phyloP scores from a whole-genome alignment of 306 rosid genomes.

The Acacia crassicarpa region DNA sequence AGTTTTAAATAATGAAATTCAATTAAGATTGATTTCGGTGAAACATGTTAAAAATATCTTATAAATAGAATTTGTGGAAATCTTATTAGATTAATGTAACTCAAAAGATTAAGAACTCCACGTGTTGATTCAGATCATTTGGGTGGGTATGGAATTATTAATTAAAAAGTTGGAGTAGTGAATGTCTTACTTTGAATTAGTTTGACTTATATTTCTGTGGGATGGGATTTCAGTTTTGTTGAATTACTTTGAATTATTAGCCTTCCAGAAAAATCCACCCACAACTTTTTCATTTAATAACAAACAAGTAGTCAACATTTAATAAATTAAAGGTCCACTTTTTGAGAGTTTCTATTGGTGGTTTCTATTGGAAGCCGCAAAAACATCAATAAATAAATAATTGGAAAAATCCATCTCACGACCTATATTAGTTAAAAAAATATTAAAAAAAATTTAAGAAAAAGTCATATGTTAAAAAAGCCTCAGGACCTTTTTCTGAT shows the following conservation, averaged over 20 bases:
- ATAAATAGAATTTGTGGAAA: neutral
- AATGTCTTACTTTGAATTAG: neutral
- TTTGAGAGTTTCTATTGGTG: neutral
- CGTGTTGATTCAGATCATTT: neutral
- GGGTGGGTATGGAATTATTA: neutral
- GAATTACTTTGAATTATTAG: neutral
- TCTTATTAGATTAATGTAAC: neutral
- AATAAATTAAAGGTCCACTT: neutral
- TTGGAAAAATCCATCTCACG: too few species aligned
- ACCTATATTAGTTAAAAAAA: too few species aligned
- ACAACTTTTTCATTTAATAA: slow-evolving; percentile 26
- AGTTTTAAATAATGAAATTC: too few species aligned
- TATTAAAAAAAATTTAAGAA: too few species aligned
- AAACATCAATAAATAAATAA: too few species aligned
- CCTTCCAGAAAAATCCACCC: neutral
- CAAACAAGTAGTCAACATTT: neutral
- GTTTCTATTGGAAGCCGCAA: rapidly evolving
- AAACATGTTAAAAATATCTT: too few species aligned
- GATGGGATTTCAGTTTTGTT: neutral
- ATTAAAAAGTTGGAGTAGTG: neutral
- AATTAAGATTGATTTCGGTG: too few species aligned
- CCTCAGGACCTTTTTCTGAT: too few species aligned
- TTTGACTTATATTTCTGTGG: neutral
- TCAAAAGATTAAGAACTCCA: neutral
- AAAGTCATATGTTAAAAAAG: too few species aligned